Percentiles rank a stretch among this genome's conserved stretches.
Evolutionary conservation across 1,284 basidiomycete genomes (phyloP).

Genomic region (Ustilago lituana): DNA sequence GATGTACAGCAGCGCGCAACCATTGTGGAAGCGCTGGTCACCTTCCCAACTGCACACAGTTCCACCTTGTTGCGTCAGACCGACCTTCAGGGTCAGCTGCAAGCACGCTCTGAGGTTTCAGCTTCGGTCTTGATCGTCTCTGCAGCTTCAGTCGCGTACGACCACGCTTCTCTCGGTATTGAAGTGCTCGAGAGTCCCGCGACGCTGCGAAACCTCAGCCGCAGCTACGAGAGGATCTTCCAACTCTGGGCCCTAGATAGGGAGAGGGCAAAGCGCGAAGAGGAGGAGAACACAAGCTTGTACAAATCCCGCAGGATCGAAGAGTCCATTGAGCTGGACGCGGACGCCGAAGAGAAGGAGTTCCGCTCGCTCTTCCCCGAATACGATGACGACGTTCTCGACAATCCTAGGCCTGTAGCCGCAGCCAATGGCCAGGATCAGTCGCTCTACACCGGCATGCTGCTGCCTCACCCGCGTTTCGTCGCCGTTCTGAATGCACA

Average conservation of each 20-base stretch:
- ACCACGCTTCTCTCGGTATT: conserved; percentile 22
- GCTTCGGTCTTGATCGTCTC: conserved; percentile 47
- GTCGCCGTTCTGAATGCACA: conserved; percentile 47
- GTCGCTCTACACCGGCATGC: conserved; percentile 16
- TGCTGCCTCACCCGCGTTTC: conserved; percentile 30
- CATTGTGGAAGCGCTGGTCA: conserved; percentile 55
- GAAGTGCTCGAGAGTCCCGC: conserved; percentile 22
- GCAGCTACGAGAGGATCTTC: conserved; percentile 77
- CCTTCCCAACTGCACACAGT: conserved; percentile 60
- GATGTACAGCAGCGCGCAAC: conserved; percentile 29
- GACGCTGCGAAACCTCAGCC: conserved; percentile 38
- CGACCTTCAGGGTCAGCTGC: conserved; percentile 54
- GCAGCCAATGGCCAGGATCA: conserved; percentile 11
- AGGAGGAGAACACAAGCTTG: conserved; percentile 77
- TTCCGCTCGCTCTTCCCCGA: conserved; percentile 84
- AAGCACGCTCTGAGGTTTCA: conserved; percentile 53
- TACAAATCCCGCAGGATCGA: conserved; percentile 79
- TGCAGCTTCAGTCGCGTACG: conserved; percentile 29
- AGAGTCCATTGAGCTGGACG: conserved; percentile 75
- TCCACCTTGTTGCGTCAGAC: conserved; percentile 45
- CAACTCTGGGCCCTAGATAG: conserved; percentile 85
- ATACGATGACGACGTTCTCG: conserved; percentile 75
- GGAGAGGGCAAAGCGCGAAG: conserved; percentile 75
- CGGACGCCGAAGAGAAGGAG: conserved; percentile 77
- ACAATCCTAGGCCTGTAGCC: conserved; percentile 8